These are phyloP conservation scores for Sarcodon aspratus DNA, from an alignment of 768 basidiomycete species.

Conservation along the genomic window DNA sequence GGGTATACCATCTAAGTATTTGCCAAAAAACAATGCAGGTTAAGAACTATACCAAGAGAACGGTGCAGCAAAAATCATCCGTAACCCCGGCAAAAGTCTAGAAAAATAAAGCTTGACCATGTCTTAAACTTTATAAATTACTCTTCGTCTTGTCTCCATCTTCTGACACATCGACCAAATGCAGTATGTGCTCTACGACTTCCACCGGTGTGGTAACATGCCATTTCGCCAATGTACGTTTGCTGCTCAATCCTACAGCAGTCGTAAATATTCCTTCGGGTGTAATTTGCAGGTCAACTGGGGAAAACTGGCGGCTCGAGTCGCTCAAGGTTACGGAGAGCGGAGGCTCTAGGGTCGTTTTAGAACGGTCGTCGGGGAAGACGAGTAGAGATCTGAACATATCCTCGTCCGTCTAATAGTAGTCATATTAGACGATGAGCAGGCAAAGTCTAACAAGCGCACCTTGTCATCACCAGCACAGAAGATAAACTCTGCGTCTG, in stretches of 20 bases:
- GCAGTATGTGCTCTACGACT: slow-evolving; percentile 70
- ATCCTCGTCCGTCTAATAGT: slow-evolving; percentile 83
- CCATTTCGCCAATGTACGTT: slow-evolving; percentile 86
- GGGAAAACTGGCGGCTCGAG: slow-evolving; percentile 19
- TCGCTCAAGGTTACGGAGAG: slow-evolving; percentile 32
- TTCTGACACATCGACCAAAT: slow-evolving; percentile 32
- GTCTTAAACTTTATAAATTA: slow-evolving; percentile 3
- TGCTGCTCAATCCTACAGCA: slow-evolving; percentile 83
- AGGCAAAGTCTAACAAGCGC: neutral
- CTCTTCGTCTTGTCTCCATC: slow-evolving; percentile 8
- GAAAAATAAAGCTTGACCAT: neutral
- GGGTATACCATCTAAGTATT: too few relatives aligned
- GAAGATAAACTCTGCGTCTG: slow-evolving; percentile 91
- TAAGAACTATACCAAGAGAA: too few relatives aligned
- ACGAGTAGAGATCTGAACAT: slow-evolving; percentile 90
- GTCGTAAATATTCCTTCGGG: slow-evolving; percentile 80
- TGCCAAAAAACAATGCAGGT: too few relatives aligned
- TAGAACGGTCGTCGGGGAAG: slow-evolving; percentile 28
- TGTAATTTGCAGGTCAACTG: slow-evolving; percentile 49
- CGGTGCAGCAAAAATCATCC: neutral
- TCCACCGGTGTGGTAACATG: slow-evolving; percentile 86
- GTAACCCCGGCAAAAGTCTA: neutral
- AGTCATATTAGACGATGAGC: too few relatives aligned
- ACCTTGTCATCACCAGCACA: slow-evolving; percentile 99
- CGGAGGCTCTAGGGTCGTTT: slow-evolving; percentile 37